Conservation (phyloP, 1,284 basidiomycete species). For the Cutaneotrichosporon cyanovorans region DNA sequence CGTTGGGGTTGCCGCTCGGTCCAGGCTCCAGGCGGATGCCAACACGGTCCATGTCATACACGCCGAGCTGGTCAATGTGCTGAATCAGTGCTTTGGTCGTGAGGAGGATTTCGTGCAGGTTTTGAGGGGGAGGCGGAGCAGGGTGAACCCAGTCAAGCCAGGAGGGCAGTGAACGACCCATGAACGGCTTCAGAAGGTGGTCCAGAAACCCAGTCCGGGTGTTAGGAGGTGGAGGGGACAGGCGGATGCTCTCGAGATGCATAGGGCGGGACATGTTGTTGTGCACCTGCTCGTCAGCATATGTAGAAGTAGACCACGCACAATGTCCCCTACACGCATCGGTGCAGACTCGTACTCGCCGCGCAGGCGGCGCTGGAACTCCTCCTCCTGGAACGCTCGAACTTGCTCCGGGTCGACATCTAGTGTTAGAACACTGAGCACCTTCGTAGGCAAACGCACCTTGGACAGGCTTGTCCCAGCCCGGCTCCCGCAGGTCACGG, state of each 20-base stretch:
- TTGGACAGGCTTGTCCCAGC: constrained; percentile 8
- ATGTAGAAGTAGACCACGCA: constrained; percentile 43
- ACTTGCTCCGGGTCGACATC: constrained; percentile 50
- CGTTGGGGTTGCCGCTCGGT: constrained; percentile 55
- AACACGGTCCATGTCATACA: constrained; percentile 60
- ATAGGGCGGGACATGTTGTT: constrained; percentile 56
- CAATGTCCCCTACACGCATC: constrained; percentile 61
- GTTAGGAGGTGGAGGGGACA: constrained; percentile 60
- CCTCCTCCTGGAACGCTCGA: constrained; percentile 60
- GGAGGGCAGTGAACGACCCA: constrained; percentile 33
- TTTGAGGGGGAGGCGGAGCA: constrained; percentile 39
- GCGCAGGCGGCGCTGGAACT: constrained; percentile 57
- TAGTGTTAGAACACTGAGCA: not conserved
- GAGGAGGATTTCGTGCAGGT: constrained; percentile 60
- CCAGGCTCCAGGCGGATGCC: constrained; percentile 61
- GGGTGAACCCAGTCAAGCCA: constrained; percentile 35
- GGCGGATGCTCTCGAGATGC: constrained; percentile 64
- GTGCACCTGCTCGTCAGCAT: constrained; percentile 52
- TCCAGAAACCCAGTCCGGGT: constrained; percentile 74
- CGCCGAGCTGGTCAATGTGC: constrained; percentile 60
- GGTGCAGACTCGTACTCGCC: constrained; percentile 72
- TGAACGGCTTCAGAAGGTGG: constrained; percentile 64
- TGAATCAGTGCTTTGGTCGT: constrained; percentile 60
- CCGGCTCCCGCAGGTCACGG: constrained; percentile 11
- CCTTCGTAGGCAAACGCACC: no score